These are phyloP conservation scores for Schizonepeta tenuifolia DNA, from an alignment of 257 asterid species.

Conservation along the genomic window DNA sequence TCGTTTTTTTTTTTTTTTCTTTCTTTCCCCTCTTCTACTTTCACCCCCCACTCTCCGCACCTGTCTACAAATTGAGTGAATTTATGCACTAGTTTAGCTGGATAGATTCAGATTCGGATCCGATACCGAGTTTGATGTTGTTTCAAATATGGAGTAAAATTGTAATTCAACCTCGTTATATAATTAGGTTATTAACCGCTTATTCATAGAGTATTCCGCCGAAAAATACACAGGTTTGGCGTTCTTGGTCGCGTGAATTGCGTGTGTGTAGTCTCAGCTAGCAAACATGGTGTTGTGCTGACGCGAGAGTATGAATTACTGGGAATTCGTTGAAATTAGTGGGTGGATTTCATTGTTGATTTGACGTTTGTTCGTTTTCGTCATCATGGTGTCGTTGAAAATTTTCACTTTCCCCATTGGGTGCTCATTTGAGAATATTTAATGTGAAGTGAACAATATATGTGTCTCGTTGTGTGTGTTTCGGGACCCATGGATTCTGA, in stretches of 20 bases:
- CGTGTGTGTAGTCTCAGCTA: conserved; percentile 10
- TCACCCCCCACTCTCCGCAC: background rate
- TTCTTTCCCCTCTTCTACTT: background rate
- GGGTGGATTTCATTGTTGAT: conserved; percentile 48
- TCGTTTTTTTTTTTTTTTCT: background rate
- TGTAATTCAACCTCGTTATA: background rate
- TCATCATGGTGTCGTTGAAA: conserved; percentile 43
- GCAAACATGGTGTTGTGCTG: conserved; percentile 28
- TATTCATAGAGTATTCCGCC: background rate
- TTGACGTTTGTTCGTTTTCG: conserved; percentile 52
- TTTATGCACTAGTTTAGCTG: conserved; percentile 24
- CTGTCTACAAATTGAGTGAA: conserved; percentile 13
- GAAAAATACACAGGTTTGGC: conserved; percentile 3
- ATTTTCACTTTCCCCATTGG: conserved; percentile 28
- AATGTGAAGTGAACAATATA: conserved; percentile 40
- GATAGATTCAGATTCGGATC: conserved; percentile 55
- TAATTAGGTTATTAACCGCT: conserved; percentile 13
- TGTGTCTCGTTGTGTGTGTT: conserved; percentile 42
- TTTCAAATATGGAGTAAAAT: conserved; percentile 17
- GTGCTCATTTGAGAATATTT: conserved; percentile 58
- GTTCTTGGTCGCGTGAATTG: conserved; percentile 12
- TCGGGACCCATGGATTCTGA: conserved; percentile 60
- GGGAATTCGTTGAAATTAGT: conserved; percentile 48
- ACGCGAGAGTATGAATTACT: conserved; percentile 34
- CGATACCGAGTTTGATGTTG: conserved; percentile 32